Base-by-base conservation (phyloP, 345 rosid genomes). In the Syzygium aromaticum region DNA sequence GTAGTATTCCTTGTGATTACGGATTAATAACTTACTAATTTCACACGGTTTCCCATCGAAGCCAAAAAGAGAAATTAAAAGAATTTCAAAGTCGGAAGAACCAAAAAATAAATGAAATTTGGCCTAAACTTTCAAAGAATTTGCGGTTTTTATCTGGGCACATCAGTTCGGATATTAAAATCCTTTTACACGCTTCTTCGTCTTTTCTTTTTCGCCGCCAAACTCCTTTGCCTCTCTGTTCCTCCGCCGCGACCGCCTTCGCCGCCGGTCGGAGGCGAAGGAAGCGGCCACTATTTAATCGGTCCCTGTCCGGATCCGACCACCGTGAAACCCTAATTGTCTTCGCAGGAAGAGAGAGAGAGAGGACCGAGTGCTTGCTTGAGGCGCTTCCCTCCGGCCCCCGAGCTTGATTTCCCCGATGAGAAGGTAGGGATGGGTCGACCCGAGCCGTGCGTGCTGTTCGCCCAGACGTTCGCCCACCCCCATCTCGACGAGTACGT, bases 401-500 rank as follows among this genome's bases (percentile, higher is more conserved):
- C 30, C 8, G 82, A 73, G 82, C 49, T 73, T 22, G 82, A 38
- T 73, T 73, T 38, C 27, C 49, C 49, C 82, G 85, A 51, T 51
- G 56, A 51, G 54, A 83, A 52, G 38, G 82, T 73, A 73, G 82
- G 82, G 38, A 89, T 97, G 99, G 98, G 97, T 80, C 94, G 99
- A 86, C 96, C 99, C 30, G 99, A 96, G 88, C 97, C 99, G 51
- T 95, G 95, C 92, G 96, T 98, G 88, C 89, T 98, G 89, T 98
- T 96, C 89, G 91, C 99, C 54, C 99, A 95, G 93, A 95, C 96
- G 86, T 98, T 98, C 91, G 96, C 93, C 88, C 99, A 98, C 88
- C 95, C 99, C 61, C 98, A 96, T 52, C 93, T 98, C 89, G 99
- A 98, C 88, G 99, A 98, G 90, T 96, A 98, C 89, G 99, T 98